Base-by-base conservation (phyloP, 2,329 filamentous ascomycete genomes). In the Rhinocladiella similis region DNA sequence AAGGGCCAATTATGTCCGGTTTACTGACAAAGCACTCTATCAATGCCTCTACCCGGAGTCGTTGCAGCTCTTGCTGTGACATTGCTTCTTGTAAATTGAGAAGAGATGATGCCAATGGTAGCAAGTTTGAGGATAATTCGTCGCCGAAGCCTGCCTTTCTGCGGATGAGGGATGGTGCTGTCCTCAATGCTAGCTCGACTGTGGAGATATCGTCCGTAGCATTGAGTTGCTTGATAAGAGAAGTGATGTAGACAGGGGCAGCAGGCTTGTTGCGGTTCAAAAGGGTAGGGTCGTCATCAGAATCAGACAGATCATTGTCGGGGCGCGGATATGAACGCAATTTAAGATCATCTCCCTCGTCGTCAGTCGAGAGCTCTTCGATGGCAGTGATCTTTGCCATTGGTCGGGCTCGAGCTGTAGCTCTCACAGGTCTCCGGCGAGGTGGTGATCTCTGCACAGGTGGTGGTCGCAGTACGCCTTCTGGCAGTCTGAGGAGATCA, bases 241-340 rank as follows among this genome's bases (percentile, higher is more conserved):
- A 56, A 13, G 52, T 57, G 20, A 74, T 76, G 69, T 74, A 81
- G 68, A 99, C 91, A 1, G 94, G 94, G 0, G 91, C 83, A 56
- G 83, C 88, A 19, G 88, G 83, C 65, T 94, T 97, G 71, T 94
- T 86, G 13, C 92, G 83, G 55, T 89, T 87, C 47, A 97, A 82
- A 16, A 96, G 77, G 0, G 91, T 96, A 4, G 94, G 87, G 65
- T 99, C 95, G 36, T 97, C 92, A 55, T 97, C 91, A 0, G 91
- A 93, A 68, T 99, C 94, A 68, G 95, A 90, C 0, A 85, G 82
- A 64, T 99, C 94, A 1, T 89, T 91, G 66, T 91, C 90, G 0
- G 90, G 90, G 70, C 96, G 97, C 13, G 83, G 83, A 65, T 97
- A 96, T 1, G 90, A 83, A 2, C 84, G 77, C 1, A 97, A 76